Evolutionary conservation across 1,284 basidiomycete genomes (phyloP).

Genomic region (Ganoderma boninense): DNA sequence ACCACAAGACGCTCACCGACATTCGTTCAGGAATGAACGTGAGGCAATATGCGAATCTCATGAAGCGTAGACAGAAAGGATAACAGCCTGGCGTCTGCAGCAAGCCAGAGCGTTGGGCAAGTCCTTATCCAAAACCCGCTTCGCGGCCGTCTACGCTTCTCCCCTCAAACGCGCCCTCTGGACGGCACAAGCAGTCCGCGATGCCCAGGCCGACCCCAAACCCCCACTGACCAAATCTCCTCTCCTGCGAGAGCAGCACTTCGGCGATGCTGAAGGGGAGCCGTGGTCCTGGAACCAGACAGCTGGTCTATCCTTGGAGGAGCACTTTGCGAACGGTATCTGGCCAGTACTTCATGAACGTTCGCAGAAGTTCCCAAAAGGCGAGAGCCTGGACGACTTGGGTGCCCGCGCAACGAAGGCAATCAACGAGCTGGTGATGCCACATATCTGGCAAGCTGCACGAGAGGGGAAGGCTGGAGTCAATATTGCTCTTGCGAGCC

Average conservation of each 20-base stretch:
- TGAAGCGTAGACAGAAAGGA: not conserved
- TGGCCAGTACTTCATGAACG: constrained; percentile 61
- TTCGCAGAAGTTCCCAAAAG: constrained; percentile 70
- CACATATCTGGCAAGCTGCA: constrained; percentile 57
- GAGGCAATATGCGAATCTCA: constrained; percentile 33
- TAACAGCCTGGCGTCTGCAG: constrained; percentile 45
- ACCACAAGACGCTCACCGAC: not conserved
- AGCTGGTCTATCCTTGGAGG: constrained; percentile 50
- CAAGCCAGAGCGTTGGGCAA: constrained; percentile 85
- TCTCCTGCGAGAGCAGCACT: constrained; percentile 72
- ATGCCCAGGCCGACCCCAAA: constrained; percentile 59
- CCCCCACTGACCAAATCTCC: constrained; percentile 61
- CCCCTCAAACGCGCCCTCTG: constrained; percentile 79
- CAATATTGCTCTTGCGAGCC: constrained; percentile 81
- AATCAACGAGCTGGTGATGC: constrained; percentile 69
- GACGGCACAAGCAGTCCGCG: constrained; percentile 72
- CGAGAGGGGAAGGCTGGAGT: constrained; percentile 48
- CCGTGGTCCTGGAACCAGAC: constrained; percentile 50
- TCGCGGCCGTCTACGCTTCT: constrained; percentile 82
- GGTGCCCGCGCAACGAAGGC: constrained; percentile 64
- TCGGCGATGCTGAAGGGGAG: constrained; percentile 79
- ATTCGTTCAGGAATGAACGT: constrained; percentile 67
- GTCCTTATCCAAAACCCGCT: constrained; percentile 62
- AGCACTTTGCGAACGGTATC: constrained; percentile 59
- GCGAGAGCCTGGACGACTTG: constrained; percentile 79